Evolutionary conservation across 2,329 filamentous ascomycete genomes (phyloP).

Genomic region (Cercospora nicotianae): DNA sequence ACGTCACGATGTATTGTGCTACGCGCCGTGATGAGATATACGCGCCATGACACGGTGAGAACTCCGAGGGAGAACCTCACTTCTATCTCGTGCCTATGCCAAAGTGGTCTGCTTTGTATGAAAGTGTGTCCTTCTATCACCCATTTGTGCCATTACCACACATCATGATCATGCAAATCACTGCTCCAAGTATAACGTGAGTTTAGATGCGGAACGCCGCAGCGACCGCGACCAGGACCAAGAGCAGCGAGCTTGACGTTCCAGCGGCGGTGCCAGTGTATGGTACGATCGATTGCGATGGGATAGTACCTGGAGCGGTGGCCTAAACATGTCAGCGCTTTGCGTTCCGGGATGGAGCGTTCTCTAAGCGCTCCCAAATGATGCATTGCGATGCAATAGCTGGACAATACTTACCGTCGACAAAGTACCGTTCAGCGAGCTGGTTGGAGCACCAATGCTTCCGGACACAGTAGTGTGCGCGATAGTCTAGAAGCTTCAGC

Average conservation of each 20-base stretch:
- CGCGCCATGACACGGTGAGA: slow-evolving; percentile 8
- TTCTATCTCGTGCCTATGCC: background rate
- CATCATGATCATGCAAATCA: background rate
- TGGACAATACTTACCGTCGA: slow-evolving; percentile 8
- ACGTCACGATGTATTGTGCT: slow-evolving; percentile 5
- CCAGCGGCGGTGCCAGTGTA: slow-evolving; percentile 10
- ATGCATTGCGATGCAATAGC: background rate
- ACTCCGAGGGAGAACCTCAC: background rate
- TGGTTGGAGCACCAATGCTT: slow-evolving; percentile 2
- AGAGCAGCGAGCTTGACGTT: background rate
- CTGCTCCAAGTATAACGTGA: background rate
- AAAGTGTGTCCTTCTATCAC: background rate
- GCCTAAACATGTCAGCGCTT: background rate
- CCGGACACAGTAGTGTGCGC: background rate
- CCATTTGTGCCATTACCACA: background rate
- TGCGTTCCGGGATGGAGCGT: background rate
- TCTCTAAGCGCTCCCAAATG: background rate
- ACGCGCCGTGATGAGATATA: slow-evolving; percentile 12
- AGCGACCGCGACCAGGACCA: background rate
- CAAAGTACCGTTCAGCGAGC: slow-evolving; percentile 13
- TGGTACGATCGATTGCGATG: slow-evolving; percentile 14
- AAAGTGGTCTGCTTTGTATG: background rate
- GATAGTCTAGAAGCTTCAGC: slow-evolving; percentile 1
- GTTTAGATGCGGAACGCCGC: background rate
- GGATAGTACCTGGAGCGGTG: background rate